Base-by-base conservation (phyloP, 2,329 filamentous ascomycete genomes). In the Calonectria hongkongensis region DNA sequence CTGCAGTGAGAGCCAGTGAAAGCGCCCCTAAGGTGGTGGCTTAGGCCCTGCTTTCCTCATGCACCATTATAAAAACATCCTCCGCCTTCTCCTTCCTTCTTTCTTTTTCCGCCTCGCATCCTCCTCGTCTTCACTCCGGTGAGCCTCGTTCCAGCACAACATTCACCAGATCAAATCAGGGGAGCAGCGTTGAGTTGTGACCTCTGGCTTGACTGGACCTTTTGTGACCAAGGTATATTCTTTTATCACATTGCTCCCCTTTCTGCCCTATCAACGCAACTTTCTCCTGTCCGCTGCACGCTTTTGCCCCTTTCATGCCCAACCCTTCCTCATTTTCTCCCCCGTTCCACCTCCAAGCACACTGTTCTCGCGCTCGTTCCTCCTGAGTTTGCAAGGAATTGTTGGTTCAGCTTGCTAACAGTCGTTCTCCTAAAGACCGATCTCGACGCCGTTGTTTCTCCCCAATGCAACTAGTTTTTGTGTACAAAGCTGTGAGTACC, bases 181-280 rank as follows among this genome's bases (percentile, higher is more conserved):
- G 71, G 50, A 76, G 63, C 67, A 76, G 30, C 74, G 36, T 69
- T n/a, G 64, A 72, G 74, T 69, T 75, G 71, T 70, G 25, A 28
- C 43, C 68, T 66, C 65, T 75, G 30, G 43, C 58, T 48, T 68
- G 54, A 28, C 28, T 66, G 41, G 60, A 45, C 60, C 63, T 45
- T 50, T 65, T 54, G 39, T 51, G 54, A 27, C 27, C 27, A 47
- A 65, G 73, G 75, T 74, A 70, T n/a, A 70, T 45, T 28, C 27
- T 21, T 27, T 27, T 51, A 12, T 68, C 25, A 12, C 33, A 51
- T 15, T 39, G 27, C 2, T 45, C 7, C 15, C 18, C 10, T 36
- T 36, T 10, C 33, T 36, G 10, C 33, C 33, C 33, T 10, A 12
- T 36, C 33, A 36, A 36, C 43, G 21, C 21, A 9, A 21, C 16